These are phyloP conservation scores for Abelmoschus esculentus DNA, from an alignment of 345 rosid genomes.

Conservation along the genomic window DNA sequence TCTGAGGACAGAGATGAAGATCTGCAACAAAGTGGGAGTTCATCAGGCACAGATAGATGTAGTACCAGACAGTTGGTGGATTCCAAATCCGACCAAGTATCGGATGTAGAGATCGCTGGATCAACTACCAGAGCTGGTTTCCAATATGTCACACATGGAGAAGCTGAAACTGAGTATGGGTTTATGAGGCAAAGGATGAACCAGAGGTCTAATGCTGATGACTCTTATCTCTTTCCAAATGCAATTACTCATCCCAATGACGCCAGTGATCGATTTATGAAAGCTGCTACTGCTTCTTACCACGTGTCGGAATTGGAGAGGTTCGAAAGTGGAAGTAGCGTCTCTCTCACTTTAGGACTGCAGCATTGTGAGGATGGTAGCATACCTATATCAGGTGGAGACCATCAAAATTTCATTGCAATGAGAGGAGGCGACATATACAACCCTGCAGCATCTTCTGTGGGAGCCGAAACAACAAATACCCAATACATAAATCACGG, in stretches of 20 bases:
- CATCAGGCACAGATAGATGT: conserved; percentile 35
- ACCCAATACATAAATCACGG: conserved; percentile 50
- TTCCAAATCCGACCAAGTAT: conserved; percentile 25
- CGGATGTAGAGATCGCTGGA: conserved; percentile 30
- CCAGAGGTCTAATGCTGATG: conserved; percentile 27
- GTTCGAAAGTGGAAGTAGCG: conserved; percentile 51
- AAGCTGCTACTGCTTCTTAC: conserved; percentile 48
- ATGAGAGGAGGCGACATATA: conserved; percentile 50
- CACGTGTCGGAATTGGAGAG: conserved; percentile 59
- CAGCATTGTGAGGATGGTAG: conserved; percentile 58
- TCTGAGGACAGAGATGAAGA: conserved; percentile 46
- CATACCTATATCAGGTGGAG: conserved; percentile 42
- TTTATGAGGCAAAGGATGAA: conserved; percentile 30
- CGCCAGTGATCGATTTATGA: conserved; percentile 35
- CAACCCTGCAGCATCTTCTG: conserved; percentile 31
- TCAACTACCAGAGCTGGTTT: conserved; percentile 24
- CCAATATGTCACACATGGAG: conserved; percentile 21
- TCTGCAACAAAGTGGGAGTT: conserved; percentile 44
- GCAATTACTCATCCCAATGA: conserved; percentile 26
- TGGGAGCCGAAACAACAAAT: conserved; percentile 38
- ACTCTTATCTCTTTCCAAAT: conserved; percentile 36
- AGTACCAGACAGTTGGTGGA: conserved; percentile 35
- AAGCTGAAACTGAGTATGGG: conserved; percentile 28
- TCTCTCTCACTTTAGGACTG: conserved; percentile 78
- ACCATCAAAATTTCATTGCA: conserved; percentile 38